phyloP scores from a whole-genome alignment of 768 basidiomycete species.

The Hygrophorus pudorinus region DNA sequence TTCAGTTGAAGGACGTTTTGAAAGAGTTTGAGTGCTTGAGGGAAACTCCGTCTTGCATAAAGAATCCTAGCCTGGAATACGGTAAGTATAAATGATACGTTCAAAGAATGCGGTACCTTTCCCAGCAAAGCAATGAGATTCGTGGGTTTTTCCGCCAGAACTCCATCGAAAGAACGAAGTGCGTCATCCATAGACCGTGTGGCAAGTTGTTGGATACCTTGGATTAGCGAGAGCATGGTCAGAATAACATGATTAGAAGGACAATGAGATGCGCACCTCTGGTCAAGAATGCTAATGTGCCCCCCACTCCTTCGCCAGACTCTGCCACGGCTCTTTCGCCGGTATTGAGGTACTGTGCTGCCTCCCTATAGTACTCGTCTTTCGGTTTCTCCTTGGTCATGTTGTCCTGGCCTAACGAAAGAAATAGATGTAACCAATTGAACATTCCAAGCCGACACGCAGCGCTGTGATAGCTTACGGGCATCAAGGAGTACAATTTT shows the following conservation, averaged over 20 bases:
- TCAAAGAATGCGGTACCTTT: slow-evolving; percentile 38
- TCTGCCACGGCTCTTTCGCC: slow-evolving; percentile 46
- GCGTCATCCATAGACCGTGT: slow-evolving; percentile 78
- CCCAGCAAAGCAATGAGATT: slow-evolving; percentile 85
- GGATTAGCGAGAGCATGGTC: background rate
- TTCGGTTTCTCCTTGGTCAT: slow-evolving; percentile 51
- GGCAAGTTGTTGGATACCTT: slow-evolving; percentile 78
- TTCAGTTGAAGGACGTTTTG: slow-evolving; percentile 74
- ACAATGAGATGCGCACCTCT: slow-evolving; percentile 36
- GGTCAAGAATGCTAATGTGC: slow-evolving; percentile 51
- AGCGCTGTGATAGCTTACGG: slow-evolving; percentile 38
- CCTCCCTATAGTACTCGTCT: slow-evolving; percentile 59
- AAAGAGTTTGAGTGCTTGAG: slow-evolving; percentile 74
- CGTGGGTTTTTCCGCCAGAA: slow-evolving; percentile 68
- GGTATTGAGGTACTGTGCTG: slow-evolving; percentile 57
- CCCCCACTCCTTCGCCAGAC: slow-evolving; percentile 47
- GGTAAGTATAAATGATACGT: background rate
- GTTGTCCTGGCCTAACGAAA: slow-evolving; percentile 48
- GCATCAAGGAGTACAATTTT: slow-evolving; percentile 66
- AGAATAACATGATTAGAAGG: background rate
- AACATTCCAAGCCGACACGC: background rate
- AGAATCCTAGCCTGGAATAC: slow-evolving; percentile 69
- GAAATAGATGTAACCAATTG: background rate
- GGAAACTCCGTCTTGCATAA: slow-evolving; percentile 68
- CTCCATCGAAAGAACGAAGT: slow-evolving; percentile 67